Evolutionary conservation across 805 yeast genomes (phyloP), one percentile per base, ranked within the genome.

Genomic region (Starmera pachycereana): DNA sequence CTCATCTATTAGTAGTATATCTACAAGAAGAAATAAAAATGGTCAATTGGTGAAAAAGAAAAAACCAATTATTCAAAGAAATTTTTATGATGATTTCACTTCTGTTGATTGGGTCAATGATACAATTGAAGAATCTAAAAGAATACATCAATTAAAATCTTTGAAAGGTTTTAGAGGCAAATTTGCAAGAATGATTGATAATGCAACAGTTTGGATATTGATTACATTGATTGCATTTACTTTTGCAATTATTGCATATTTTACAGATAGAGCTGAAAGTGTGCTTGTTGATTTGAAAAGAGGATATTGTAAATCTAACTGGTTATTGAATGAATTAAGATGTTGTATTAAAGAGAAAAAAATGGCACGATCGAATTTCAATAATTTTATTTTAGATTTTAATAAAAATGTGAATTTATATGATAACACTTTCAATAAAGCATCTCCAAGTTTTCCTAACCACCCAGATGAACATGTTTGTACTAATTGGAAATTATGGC

Each of bases 71-170:
- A 22, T 22, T 30, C n/a, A n/a, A 30, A 37, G 70, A 22, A 63
- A 61, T 45, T 72, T 61, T 58, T 75, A 75, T 51, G 76, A 75
- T 50, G 79, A 75, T 53, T 75, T 74, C 55, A 74, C 81, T 18
- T 72, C 79, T 14, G 71, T 74, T 13, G 81, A 75, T 54, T 75
- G 81, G 80, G 68, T 72, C 3, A 63, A 65, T 28, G 76, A 74
- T 29, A 63, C 65, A 31, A 57, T 72, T 28, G 57, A 59, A 40
- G 70, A 69, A 38, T 66, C 72, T 30, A 57, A 54, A 33, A 56
- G 72, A 32, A 58, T 63, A 44, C 69, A 58, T 44, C 54, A 56
- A 36, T 49, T 74, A 35, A 53, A 63, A 38, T 52, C 62, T 28
- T 44, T 54, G 18, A 52, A 49, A 3, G 69, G 69, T 4, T 13